Percentiles rank a stretch among this genome's conserved stretches.
These are phyloP conservation scores for Scedosporium aurantiacum DNA, from an alignment of 2,329 filamentous ascomycete species.

Conservation along the genomic window DNA sequence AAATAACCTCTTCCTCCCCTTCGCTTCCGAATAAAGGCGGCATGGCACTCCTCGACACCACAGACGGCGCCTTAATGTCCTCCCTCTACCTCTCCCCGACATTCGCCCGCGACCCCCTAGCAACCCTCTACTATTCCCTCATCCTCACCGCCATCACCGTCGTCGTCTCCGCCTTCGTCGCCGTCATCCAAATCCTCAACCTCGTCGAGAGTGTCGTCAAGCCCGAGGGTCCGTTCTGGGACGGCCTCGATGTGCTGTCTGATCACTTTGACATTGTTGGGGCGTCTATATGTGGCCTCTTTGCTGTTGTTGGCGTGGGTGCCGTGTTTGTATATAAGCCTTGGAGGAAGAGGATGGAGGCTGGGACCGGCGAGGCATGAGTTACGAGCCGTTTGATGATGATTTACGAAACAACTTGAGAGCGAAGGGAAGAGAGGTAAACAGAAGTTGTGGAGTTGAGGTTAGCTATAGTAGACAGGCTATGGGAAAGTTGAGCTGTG, in stretches of 20 bases:
- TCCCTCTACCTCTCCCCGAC: conserved; percentile 74
- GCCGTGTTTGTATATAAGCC: conserved; percentile 68
- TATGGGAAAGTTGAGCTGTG: too few species aligned
- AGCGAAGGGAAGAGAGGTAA: too few species aligned
- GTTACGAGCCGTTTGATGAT: too few species aligned
- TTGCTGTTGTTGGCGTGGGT: conserved; percentile 63
- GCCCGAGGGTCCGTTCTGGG: conserved; percentile 74
- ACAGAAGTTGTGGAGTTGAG: too few species aligned
- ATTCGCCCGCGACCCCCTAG: conserved; percentile 71
- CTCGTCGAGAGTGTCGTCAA: conserved; percentile 66
- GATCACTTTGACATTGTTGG: conserved; percentile 82
- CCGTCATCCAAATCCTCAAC: conserved; percentile 71
- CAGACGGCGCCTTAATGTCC: conserved; percentile 92
- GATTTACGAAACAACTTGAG: too few species aligned
- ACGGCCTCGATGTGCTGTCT: conserved; percentile 64
- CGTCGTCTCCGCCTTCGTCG: conserved; percentile 74
- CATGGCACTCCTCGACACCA: conserved; percentile 91
- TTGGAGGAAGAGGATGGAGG: conserved; percentile 49
- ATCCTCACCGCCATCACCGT: conserved; percentile 78
- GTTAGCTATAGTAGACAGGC: too few species aligned
- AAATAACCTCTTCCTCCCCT: neutral
- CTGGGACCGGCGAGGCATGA: conserved; percentile 3
- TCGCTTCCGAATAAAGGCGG: too few species aligned
- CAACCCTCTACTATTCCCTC: conserved; percentile 87
- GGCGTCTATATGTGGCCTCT: conserved; percentile 74